Conservation (phyloP, 2,329 filamentous ascomycete genomes). For the Trichoderma lentiforme region DNA sequence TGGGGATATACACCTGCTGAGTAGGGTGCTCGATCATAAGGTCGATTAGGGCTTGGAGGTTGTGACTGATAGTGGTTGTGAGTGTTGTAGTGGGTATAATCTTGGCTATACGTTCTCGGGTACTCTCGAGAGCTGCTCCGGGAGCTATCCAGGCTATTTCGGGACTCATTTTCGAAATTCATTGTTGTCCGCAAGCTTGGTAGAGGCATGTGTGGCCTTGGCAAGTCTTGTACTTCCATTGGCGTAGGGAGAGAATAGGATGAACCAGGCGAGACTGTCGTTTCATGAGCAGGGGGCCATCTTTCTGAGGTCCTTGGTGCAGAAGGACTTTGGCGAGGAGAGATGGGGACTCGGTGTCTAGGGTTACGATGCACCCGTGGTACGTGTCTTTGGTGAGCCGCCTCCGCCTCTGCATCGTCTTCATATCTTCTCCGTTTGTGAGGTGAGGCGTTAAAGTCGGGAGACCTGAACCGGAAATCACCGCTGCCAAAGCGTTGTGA, state of each 20-base stretch:
- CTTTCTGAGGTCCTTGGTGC: conserved; percentile 28
- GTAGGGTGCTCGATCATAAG: conserved; percentile 45
- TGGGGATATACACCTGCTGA: conserved; percentile 35
- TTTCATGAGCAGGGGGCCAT: conserved; percentile 33
- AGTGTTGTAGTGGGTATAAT: conserved; percentile 40
- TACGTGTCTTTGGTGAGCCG: conserved; percentile 42
- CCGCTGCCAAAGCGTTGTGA: not conserved
- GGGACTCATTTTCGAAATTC: conserved; percentile 35
- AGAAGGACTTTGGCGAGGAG: conserved; percentile 1
- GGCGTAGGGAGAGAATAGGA: conserved; percentile 28
- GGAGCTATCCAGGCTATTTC: not conserved
- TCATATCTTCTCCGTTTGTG: conserved; percentile 48
- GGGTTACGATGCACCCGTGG: conserved; percentile 46
- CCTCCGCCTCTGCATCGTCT: conserved; percentile 39
- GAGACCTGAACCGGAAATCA: conserved; percentile 31
- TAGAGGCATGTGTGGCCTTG: conserved; percentile 38
- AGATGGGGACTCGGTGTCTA: conserved; percentile 22
- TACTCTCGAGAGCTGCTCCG: not conserved
- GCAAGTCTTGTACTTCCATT: conserved; percentile 33
- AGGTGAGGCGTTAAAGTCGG: conserved; percentile 51
- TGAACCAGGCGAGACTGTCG: not conserved
- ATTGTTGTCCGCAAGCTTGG: conserved; percentile 40
- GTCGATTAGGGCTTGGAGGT: conserved; percentile 42
- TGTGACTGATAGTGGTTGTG: conserved; percentile 45
- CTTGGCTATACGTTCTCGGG: conserved; percentile 25